Base-by-base conservation (phyloP, 805 yeast species). In the Yamadazyma tumulicola region DNA sequence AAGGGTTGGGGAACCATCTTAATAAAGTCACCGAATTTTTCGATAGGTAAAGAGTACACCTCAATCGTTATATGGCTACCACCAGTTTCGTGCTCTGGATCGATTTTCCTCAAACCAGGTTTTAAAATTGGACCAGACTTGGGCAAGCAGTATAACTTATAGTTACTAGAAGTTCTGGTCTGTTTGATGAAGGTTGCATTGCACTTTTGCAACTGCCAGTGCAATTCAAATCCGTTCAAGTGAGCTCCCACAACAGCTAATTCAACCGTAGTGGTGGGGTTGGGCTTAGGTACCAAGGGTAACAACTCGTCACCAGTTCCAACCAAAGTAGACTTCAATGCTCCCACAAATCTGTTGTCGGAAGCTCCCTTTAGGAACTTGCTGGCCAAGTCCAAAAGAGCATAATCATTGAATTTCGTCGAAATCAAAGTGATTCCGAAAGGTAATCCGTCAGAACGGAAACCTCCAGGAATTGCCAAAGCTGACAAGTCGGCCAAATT, bases 221-320 rank as follows among this genome's bases (percentile, higher is more conserved):
- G 88, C 48, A 91, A 71, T 31, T 88, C 88, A 69, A 87, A 75
- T 1, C 96, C 96, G 37, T 78, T 69, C 46, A 93, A 70, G 55
- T 91, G 98, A 31, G 97, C 97, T 37, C 98, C 98, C 31, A 91
- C 97, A 23, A 93, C 98, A 1, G 97, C 97, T 38, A 91, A 64
- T 42, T 80, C 72, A 40, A 87, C 68, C 7, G 74, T 65, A 21
- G 60, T 43, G 1, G 67, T 57, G 18, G 62, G 47, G 28, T 60
- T 54, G 16, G 69, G 64, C 11, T 56, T 45, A n/a, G 84, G 85
- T 20, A 73, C 57, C 11, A 58, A 42, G 1, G 57, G 42, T 35
- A 67, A 54, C 29, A 78, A 58, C 38, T 69, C 77, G 46, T 78
- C 82, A 18, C 37, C 47, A 13, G 55, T 55, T 29, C 63, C 58